Conservation (phyloP, 106 monocot species). For the Alisma plantagoaquatica region DNA sequence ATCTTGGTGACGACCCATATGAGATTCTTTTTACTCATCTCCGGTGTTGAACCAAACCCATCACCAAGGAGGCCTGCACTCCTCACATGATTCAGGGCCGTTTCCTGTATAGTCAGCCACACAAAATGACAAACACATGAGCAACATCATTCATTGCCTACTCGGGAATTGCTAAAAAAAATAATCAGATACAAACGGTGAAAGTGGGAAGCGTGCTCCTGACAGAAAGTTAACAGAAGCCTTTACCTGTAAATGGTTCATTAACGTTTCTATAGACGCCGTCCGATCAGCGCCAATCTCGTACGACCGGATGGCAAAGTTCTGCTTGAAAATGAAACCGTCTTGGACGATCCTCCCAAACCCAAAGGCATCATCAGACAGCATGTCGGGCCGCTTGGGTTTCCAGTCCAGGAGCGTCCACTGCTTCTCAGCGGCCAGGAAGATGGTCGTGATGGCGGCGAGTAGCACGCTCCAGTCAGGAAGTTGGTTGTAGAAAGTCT, state of each 20-base stretch:
- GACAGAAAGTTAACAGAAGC: neutral
- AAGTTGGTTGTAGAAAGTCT: slow-evolving; percentile 81
- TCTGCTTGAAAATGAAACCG: slow-evolving; percentile 69
- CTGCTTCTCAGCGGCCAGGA: slow-evolving; percentile 89
- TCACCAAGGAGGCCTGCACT: slow-evolving; percentile 61
- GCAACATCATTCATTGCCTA: too few species aligned
- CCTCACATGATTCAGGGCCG: slow-evolving; percentile 83
- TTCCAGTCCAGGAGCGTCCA: slow-evolving; percentile 87
- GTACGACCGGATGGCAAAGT: slow-evolving; percentile 87
- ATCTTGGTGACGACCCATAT: slow-evolving; percentile 56
- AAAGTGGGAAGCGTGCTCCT: too few species aligned
- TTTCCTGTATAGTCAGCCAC: slow-evolving; percentile 40
- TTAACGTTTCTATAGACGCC: slow-evolving; percentile 82
- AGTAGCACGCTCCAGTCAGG: slow-evolving; percentile 89
- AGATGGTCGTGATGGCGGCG: slow-evolving; percentile 63
- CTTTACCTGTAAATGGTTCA: slow-evolving; percentile 94
- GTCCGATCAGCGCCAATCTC: slow-evolving; percentile 87
- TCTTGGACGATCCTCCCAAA: slow-evolving; percentile 73
- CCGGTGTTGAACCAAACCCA: slow-evolving; percentile 83
- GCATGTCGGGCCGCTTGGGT: slow-evolving; percentile 75
- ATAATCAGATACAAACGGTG: too few species aligned
- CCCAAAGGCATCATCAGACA: slow-evolving; percentile 57
- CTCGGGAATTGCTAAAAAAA: too few species aligned
- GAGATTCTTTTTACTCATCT: slow-evolving; percentile 77
- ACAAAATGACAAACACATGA: neutral